Conservation (phyloP, 2,329 filamentous ascomycete genomes). For the Dichotomopilus funicola region DNA sequence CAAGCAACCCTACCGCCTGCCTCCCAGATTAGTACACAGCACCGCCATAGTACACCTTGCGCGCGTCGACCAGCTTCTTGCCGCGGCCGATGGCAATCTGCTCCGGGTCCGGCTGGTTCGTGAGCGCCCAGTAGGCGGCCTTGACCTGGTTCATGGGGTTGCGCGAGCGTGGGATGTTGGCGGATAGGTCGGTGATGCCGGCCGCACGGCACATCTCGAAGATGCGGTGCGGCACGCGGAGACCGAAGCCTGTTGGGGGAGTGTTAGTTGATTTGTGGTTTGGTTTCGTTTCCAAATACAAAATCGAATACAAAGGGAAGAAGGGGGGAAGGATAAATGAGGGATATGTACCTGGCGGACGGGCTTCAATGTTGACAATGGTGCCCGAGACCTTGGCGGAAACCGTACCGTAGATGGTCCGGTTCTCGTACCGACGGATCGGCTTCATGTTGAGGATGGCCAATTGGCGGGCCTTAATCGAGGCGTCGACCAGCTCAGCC, state of each 20-base stretch:
- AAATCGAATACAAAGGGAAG: neutral
- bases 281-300: neutral
- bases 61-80: constrained; percentile 91
- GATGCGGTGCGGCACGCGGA: constrained; percentile 84
- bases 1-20: neutral
- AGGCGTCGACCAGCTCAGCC: constrained; percentile 61
- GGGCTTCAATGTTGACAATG: constrained; percentile 70
- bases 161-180: constrained; percentile 72
- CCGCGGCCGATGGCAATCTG: constrained; percentile 82
- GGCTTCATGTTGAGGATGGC: constrained; percentile 91
- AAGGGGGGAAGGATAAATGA: constrained; percentile 1
- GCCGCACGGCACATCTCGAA: constrained; percentile 88
- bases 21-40: constrained; percentile 48
- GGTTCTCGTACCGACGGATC: constrained; percentile 81
- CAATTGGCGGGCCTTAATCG: constrained; percentile 65
- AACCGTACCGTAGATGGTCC: constrained; percentile 85
- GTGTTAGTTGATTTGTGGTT: neutral
- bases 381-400: constrained; percentile 82
- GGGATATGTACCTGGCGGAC: constrained; percentile 71
- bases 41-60: constrained; percentile 95
- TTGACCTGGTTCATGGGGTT: constrained; percentile 99
- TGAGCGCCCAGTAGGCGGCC: constrained; percentile 76
- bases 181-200: constrained; percentile 82
- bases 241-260: constrained; percentile 69
- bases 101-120: constrained; percentile 79